These are phyloP conservation scores for Boletus insuetus DNA, from an alignment of 768 basidiomycete species.

Conservation along the genomic window DNA sequence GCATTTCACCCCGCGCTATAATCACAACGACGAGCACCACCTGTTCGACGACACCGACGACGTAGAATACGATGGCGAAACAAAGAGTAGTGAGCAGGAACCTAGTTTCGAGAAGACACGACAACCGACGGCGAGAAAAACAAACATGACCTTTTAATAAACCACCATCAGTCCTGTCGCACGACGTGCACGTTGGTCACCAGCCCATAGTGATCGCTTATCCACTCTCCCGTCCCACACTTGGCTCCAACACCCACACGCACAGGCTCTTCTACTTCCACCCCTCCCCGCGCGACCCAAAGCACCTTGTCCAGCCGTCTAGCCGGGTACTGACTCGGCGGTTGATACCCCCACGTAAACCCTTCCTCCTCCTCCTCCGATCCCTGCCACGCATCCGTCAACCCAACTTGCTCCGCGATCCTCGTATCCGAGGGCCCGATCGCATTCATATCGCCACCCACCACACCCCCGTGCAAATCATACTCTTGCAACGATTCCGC, in stretches of 20 bases:
- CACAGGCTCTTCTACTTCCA: slow-evolving; percentile 51
- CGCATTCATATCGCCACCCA: slow-evolving; percentile 74
- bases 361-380: slow-evolving; percentile 43
- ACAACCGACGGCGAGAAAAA: neutral
- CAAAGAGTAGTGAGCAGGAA: neutral
- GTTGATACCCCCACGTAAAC: slow-evolving; percentile 72
- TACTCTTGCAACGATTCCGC: slow-evolving; percentile 47
- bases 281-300: slow-evolving; percentile 47
- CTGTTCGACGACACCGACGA: neutral
- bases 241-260: slow-evolving; percentile 56
- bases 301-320: slow-evolving; percentile 66
- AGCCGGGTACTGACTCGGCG: slow-evolving; percentile 42
- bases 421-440: slow-evolving; percentile 45
- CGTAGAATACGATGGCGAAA: neutral
- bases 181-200: slow-evolving; percentile 36
- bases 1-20: neutral
- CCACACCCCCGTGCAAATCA: slow-evolving; percentile 52
- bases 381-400: slow-evolving; percentile 60
- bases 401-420: slow-evolving; percentile 43
- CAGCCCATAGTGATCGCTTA: slow-evolving; percentile 71
- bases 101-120: slow-evolving; percentile 8
- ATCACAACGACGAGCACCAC: slow-evolving; percentile 8
- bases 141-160: slow-evolving; percentile 3
- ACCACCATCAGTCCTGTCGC: slow-evolving; percentile 15
- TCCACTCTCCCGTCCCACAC: slow-evolving; percentile 44